These are phyloP conservation scores for Suhomyces xylopsoci DNA, from an alignment of 805 yeast genomes.

Conservation along the genomic window DNA sequence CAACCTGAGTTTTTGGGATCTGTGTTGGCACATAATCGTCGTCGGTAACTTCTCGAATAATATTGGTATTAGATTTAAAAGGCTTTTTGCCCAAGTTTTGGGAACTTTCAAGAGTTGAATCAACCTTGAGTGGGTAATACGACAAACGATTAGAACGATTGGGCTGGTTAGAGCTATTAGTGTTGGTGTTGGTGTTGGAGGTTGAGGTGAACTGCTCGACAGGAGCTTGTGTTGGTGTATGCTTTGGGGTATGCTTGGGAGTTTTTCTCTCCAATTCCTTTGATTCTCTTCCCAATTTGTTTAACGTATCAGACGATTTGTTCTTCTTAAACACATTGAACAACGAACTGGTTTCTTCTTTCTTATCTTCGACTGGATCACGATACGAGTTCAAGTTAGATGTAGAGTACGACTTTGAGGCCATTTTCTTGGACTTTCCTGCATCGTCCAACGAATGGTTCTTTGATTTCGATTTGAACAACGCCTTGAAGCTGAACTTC, in stretches of 20 bases:
- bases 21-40: constrained; percentile 11
- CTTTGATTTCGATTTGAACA: constrained; percentile 38
- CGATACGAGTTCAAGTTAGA: constrained; percentile 20
- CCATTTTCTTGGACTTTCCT: constrained; percentile 11
- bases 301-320: constrained; percentile 17
- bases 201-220: background rate
- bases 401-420: constrained; percentile 28
- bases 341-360: constrained; percentile 7
- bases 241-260: background rate
- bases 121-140: constrained; percentile 1
- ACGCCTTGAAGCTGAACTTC: constrained; percentile 36
- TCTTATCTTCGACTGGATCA: background rate
- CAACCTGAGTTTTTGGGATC: background rate
- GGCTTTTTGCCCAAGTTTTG: background rate
- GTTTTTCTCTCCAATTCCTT: background rate
- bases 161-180: background rate
- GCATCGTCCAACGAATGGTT: constrained; percentile 20
- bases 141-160: background rate
- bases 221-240: background rate
- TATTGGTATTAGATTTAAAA: constrained; percentile 15
- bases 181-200: no score
- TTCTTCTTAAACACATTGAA: constrained; percentile 21
- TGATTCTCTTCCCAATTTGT: background rate
- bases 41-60: constrained; percentile 29
- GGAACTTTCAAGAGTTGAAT: background rate